Base-by-base conservation (phyloP, 768 basidiomycete species). In the Mycena belliarum region DNA sequence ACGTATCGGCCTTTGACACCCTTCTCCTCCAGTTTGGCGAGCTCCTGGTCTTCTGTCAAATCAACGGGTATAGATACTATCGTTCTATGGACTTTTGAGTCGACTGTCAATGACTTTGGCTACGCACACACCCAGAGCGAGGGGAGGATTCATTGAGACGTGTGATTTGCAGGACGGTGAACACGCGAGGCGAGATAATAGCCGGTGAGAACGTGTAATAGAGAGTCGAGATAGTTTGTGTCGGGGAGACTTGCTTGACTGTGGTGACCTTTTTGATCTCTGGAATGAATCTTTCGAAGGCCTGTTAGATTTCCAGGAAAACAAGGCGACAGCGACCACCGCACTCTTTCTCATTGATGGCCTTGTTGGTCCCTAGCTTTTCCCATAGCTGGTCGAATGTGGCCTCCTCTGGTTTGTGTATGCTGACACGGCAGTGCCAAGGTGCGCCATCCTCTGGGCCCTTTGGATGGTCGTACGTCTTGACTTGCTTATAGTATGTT, bases 371-470 rank as follows among this genome's bases (percentile, higher is more conserved):
- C 20, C 85, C 87, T 15, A 91, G 70, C 63, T 82, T 86, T 37
- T 75, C 76, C 90, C 90, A 91, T 63, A 91, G 73, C 63, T 84
- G 80, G 61, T 89, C 86, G 68, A 92, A 91, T 1, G 85, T 84
- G 10, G 79, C 84, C 52, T 91, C 87, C n/a, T 82, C 75, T 6
- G 77, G 66, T 14, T 78, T 69, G 70, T 92, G 90, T 65, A 82
- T 79, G 66, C 88, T 89, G 56, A 84, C 69, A 23, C 89, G 81
- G 67, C 81, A 82, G 64, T 88, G 80, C 89, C 89, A 92, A 3
- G 79, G 70, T 33, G 86, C 83, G 24, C 78, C 82, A 58, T 87
- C 86, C 7, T 69, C 77, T 14, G 79, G 40, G 10, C 21, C 70
- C 64, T 87, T 89, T 35, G 81, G 68, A 15, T 76, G 79, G 25